phyloP scores from a whole-genome alignment of 257 asterid genomes.

The Nicotiana obtusifolia region DNA sequence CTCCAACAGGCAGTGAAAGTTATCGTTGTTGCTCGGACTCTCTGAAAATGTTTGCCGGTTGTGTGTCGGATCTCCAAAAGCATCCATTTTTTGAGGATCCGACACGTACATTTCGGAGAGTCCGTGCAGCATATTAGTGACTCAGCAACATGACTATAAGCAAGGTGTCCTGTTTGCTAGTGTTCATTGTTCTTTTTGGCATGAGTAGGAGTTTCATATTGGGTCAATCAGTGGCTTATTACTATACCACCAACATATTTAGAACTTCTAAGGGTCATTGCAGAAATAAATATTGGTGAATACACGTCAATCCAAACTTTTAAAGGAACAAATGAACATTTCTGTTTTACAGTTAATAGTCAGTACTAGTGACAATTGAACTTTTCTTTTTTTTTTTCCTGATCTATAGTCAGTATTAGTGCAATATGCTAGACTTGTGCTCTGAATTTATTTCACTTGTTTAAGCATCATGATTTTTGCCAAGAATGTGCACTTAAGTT shows the following conservation, averaged over 20 bases:
- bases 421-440: not conserved
- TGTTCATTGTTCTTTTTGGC: not conserved
- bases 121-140: not conserved
- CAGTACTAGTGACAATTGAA: not conserved
- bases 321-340: not conserved
- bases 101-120: too few species aligned
- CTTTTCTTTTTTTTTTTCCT: not conserved
- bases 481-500: not conserved
- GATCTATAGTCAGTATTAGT: not conserved
- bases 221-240: not conserved
- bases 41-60: too few species aligned
- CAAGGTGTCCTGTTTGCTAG: not conserved
- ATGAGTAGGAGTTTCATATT: not conserved
- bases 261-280: constrained; percentile 1
- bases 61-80: too few species aligned
- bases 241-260: not conserved
- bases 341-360: not conserved
- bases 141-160: not conserved
- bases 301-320: not conserved
- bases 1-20: not conserved
- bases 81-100: too few species aligned
- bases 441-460: not conserved
- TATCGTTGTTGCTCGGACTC: too few species aligned
- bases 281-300: constrained; percentile 7
- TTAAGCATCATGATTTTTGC: not conserved